Conservation (phyloP, 2,329 filamentous ascomycete genomes). For the Colletotrichum sp. region DNA sequence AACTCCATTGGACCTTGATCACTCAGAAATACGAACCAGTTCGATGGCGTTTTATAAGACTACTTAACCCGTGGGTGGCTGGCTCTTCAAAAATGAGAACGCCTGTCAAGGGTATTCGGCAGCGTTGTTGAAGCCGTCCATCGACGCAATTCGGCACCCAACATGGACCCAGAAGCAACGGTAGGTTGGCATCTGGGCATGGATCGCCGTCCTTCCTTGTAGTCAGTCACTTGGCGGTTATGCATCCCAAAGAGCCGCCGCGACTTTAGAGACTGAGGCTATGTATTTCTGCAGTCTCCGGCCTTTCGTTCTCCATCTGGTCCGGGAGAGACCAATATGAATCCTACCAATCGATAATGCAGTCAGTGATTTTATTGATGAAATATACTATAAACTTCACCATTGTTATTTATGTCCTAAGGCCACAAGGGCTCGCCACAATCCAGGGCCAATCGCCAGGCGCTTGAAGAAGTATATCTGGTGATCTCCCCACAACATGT, state of each 20-base stretch:
- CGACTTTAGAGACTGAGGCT: neutral
- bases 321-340: no score
- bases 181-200: neutral
- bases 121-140: neutral
- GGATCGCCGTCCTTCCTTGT: neutral
- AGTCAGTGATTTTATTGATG: neutral
- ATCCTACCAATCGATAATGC: no score
- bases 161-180: neutral
- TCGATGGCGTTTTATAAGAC: neutral
- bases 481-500: no score
- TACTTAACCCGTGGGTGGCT: neutral
- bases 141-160: neutral
- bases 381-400: neutral
- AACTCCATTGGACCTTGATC: rapidly evolving
- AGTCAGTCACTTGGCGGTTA: neutral
- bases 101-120: neutral
- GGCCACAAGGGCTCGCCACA: neutral
- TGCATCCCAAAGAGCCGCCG: neutral
- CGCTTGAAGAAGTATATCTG: no score
- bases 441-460: no score
- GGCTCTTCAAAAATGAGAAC: neutral
- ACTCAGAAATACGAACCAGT: neutral
- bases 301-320: neutral
- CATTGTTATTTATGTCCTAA: rapidly evolving
- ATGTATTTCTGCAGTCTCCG: neutral